phyloP scores from a whole-genome alignment of 2,329 filamentous ascomycete species.

The Penicillium paneum region DNA sequence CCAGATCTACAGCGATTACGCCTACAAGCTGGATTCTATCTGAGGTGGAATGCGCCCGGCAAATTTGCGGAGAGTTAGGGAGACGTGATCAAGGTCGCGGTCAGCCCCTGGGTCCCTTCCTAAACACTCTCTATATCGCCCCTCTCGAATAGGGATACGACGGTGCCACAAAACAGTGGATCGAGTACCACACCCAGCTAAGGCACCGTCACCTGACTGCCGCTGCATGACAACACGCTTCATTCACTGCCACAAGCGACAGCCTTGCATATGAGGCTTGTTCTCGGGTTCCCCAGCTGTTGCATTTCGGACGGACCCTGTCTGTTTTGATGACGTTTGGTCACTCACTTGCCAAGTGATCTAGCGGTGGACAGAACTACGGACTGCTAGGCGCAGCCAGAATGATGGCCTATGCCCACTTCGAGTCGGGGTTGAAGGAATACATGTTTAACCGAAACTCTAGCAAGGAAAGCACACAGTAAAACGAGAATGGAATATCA shows the following conservation, averaged over 20 bases:
- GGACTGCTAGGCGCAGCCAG: not conserved
- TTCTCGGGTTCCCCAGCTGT: not conserved
- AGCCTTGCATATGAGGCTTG: slow-evolving; percentile 6
- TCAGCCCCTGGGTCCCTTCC: not conserved
- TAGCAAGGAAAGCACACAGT: not conserved
- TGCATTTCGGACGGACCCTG: not conserved
- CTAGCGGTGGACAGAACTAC: not conserved
- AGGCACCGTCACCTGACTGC: slow-evolving; percentile 14
- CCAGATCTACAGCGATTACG: slow-evolving; percentile 47
- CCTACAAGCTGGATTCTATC: slow-evolving; percentile 38
- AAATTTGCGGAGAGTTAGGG: not conserved
- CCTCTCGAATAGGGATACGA: not conserved
- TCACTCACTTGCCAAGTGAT: not conserved
- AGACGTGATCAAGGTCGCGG: not conserved
- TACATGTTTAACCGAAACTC: not conserved
- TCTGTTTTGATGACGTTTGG: not conserved
- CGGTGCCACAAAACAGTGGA: not conserved
- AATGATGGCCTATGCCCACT: not conserved
- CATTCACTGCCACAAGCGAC: slow-evolving; percentile 2
- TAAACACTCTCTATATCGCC: not conserved
- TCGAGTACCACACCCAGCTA: slow-evolving; percentile 5
- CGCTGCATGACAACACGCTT: slow-evolving; percentile 7
- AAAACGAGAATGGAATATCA: not conserved
- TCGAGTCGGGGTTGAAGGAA: not conserved
- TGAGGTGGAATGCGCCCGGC: slow-evolving; percentile 22